phyloP scores from a whole-genome alignment of 148 eudicot species.

The Fagopyrum esculentum region DNA sequence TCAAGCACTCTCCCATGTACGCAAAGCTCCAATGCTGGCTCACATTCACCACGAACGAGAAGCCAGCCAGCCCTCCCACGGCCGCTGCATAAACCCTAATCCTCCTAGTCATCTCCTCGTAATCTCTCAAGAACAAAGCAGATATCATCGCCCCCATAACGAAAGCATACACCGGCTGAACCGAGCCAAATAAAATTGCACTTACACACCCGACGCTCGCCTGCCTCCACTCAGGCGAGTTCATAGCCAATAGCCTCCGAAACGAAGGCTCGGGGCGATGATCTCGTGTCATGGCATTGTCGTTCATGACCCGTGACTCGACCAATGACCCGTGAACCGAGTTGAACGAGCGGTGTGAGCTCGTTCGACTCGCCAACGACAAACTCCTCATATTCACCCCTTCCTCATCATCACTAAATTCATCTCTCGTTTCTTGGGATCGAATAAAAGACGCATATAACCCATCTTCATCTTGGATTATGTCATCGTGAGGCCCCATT shows the following conservation, averaged over 20 bases:
- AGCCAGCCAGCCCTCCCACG: constrained; percentile 26
- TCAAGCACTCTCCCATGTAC: constrained; percentile 45
- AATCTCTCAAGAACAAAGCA: constrained; percentile 24
- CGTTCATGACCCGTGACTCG: background rate
- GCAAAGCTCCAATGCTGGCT: constrained; percentile 47
- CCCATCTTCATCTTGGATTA: constrained; percentile 27
- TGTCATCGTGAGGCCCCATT: constrained; percentile 32
- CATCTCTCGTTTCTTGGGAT: background rate
- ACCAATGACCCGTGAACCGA: background rate
- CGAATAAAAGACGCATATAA: constrained; percentile 30
- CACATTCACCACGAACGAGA: constrained; percentile 27
- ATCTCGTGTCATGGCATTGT: background rate
- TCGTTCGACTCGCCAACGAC: constrained; percentile 31
- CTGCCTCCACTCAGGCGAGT: constrained; percentile 54
- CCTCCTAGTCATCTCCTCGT: constrained; percentile 25
- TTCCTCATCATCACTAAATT: background rate
- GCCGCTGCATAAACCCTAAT: constrained; percentile 21
- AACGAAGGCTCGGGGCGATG: constrained; percentile 21
- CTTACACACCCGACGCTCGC: constrained; percentile 32
- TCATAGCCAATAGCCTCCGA: constrained; percentile 29
- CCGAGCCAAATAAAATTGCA: constrained; percentile 31
- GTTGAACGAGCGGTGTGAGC: constrained; percentile 32
- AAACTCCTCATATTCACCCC: constrained; percentile 22
- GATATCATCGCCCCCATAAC: constrained; percentile 40
- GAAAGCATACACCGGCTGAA: constrained; percentile 38